Conservation (phyloP, 176 grass and related monocot genomes). For the Bolboschoenus planiculmis region DNA sequence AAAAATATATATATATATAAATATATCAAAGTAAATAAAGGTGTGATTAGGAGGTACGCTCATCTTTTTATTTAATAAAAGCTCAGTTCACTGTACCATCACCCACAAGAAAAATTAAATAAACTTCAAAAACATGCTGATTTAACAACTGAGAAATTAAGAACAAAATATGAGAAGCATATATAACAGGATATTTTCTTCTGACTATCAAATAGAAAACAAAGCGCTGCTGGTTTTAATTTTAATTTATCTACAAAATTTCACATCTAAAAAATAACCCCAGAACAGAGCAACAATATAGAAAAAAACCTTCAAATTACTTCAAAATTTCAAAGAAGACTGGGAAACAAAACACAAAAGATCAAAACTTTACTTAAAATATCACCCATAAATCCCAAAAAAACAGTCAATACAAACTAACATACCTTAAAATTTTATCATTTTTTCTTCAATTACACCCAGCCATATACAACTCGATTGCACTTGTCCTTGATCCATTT, state of each 20-base stretch:
- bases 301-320: neutral
- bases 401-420: neutral
- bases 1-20: too few species aligned
- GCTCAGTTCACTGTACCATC: neutral
- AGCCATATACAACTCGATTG: conserved; percentile 26
- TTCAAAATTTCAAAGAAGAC: too few species aligned
- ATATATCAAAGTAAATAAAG: too few species aligned
- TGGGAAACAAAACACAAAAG: neutral
- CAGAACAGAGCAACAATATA: neutral
- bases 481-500: conserved; percentile 44
- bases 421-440: neutral
- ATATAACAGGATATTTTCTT: neutral
- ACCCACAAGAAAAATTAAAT: neutral
- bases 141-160: neutral
- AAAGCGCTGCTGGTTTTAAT: neutral
- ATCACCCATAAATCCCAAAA: neutral
- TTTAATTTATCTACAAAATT: neutral
- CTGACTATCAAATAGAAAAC: neutral
- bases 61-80: too few species aligned
- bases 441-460: neutral
- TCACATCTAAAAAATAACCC: neutral
- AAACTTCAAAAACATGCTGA: neutral
- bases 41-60: too few species aligned
- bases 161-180: neutral
- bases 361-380: neutral